These are phyloP conservation scores for Oryza punctata DNA, from an alignment of 176 grass and related monocot genomes.

Conservation along the genomic window DNA sequence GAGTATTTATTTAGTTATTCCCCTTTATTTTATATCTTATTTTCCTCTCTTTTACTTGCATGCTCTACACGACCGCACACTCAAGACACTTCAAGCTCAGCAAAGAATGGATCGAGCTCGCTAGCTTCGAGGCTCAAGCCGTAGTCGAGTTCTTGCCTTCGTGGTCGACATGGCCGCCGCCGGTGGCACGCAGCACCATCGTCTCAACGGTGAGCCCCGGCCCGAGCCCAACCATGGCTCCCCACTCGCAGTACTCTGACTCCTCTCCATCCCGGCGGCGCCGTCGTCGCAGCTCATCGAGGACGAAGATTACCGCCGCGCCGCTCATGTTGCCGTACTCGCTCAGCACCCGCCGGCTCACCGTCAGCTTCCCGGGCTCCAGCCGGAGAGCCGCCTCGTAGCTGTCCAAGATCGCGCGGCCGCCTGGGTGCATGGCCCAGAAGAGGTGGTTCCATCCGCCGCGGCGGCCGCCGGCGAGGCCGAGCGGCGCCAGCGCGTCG, in stretches of 20 bases:
- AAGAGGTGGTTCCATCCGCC: conserved; percentile 51
- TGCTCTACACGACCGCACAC: too few species aligned
- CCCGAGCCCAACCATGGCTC: conserved; percentile 53
- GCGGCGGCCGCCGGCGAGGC: background rate
- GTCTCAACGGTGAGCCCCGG: conserved; percentile 54
- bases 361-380: conserved; percentile 37
- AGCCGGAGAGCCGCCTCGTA: conserved; percentile 33
- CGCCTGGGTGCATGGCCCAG: conserved; percentile 59
- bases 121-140: too few species aligned
- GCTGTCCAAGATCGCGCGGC: conserved; percentile 35
- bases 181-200: conserved; percentile 12
- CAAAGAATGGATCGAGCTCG: too few species aligned
- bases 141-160: too few species aligned
- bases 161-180: background rate
- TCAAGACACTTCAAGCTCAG: too few species aligned
- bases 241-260: conserved; percentile 43
- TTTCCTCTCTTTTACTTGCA: too few species aligned
- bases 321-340: conserved; percentile 54
- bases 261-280: background rate
- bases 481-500: conserved; percentile 35
- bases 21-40: too few species aligned
- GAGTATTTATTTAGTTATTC: too few species aligned
- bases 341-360: conserved; percentile 33
- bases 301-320: conserved; percentile 50
- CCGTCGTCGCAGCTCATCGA: conserved; percentile 48